Conservation (phyloP, 768 basidiomycete species). For the Trametopsis cervina region DNA sequence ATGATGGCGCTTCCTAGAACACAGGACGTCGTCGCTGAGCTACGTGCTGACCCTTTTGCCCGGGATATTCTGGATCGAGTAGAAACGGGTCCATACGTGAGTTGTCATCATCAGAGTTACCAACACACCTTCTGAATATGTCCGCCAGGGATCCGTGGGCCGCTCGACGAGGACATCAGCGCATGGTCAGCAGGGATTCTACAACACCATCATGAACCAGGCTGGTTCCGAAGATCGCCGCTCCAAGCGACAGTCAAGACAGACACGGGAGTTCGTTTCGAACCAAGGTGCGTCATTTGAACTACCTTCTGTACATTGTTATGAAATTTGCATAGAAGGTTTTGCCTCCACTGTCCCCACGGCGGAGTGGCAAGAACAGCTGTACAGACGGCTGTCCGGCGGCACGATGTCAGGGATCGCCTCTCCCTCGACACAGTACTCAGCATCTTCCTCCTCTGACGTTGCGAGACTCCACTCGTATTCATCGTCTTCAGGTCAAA, state of each 20-base stretch:
- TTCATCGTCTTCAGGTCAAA: slow-evolving; percentile 7
- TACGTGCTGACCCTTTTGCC: slow-evolving; percentile 69
- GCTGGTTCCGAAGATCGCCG: slow-evolving; percentile 22
- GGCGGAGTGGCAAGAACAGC: slow-evolving; percentile 71
- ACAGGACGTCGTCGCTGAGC: slow-evolving; percentile 51
- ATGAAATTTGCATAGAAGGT: background rate
- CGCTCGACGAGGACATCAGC: slow-evolving; percentile 25
- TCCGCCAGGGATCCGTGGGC: slow-evolving; percentile 61
- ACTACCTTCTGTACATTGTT: background rate
- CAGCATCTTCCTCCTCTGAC: slow-evolving; percentile 4
- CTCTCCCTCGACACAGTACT: slow-evolving; percentile 7
- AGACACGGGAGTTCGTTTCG: slow-evolving; percentile 76
- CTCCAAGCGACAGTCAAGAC: slow-evolving; percentile 62
- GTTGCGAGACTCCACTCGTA: background rate
- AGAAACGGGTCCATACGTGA: slow-evolving; percentile 73
- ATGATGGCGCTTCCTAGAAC: slow-evolving; percentile 67
- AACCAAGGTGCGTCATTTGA: slow-evolving; percentile 21
- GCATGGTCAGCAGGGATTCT: slow-evolving; percentile 15
- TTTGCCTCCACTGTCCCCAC: slow-evolving; percentile 38
- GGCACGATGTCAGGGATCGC: background rate
- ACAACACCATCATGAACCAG: slow-evolving; percentile 27
- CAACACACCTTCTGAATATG: too few species aligned
- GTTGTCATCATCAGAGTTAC: too few species aligned
- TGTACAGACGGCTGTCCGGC: slow-evolving; percentile 42
- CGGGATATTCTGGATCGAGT: slow-evolving; percentile 71